Percentiles rank a stretch among this genome's conserved stretches.
Evolutionary conservation across 1,284 basidiomycete species (phyloP).

Genomic region (Kalmanozyma brasiliensis): DNA sequence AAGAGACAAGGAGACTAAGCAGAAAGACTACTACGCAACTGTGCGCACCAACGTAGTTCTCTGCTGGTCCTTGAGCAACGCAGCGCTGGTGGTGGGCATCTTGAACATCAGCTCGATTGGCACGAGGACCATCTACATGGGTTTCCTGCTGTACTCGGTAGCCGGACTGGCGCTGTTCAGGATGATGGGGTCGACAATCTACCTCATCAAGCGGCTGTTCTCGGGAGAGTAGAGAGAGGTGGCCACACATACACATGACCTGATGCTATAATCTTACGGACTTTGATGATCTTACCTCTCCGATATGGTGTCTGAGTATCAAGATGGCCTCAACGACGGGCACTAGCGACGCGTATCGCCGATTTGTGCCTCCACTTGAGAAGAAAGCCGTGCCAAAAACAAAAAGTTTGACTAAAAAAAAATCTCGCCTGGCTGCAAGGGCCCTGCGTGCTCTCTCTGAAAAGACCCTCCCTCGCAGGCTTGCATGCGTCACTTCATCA

Average conservation of each 20-base stretch:
- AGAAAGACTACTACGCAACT: conserved; percentile 70
- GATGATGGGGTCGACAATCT: conserved; percentile 50
- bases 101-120: conserved; percentile 52
- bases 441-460: neutral
- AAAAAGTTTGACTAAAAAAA: conserved; percentile 14
- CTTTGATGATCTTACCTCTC: neutral
- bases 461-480: too few species aligned
- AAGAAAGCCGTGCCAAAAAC: conserved; percentile 1
- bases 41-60: conserved; percentile 90
- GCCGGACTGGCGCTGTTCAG: conserved; percentile 59
- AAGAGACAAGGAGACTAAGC: conserved; percentile 59
- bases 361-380: conserved; percentile 8
- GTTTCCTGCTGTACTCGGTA: conserved; percentile 60
- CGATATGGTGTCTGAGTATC: neutral
- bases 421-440: neutral
- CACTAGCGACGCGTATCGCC: neutral
- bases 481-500: neutral
- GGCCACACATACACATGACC: too few species aligned
- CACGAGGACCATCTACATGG: conserved; percentile 62
- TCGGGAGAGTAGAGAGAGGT: conserved; percentile 54
- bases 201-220: conserved; percentile 58
- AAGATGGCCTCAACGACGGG: too few species aligned
- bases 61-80: conserved; percentile 73
- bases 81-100: conserved; percentile 61
- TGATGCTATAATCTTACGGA: conserved; percentile 2